Base-by-base conservation (phyloP, 2,329 filamentous ascomycete genomes). In the Penicillium sp. region DNA sequence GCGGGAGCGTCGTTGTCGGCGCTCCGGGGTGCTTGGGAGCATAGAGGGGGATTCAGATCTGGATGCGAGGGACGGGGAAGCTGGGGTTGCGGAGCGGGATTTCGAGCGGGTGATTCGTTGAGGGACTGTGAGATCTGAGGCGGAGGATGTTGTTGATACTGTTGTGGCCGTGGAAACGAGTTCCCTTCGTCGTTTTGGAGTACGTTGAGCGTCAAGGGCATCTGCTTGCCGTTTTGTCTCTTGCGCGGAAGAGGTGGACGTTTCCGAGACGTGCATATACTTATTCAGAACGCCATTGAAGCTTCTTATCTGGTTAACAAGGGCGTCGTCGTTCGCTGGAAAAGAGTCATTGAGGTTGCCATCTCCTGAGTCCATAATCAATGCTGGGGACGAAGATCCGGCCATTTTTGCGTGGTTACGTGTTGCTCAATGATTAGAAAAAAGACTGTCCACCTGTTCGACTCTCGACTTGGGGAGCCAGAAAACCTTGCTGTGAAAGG, bases 201-300 rank as follows among this genome's bases (percentile, higher is more conserved):
- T 64, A n/a, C 58, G 26, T 1, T 47, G 62, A 5, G 13, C 26
- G 1, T 61, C 26, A 38, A 26, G 23, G 15, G 41, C 31, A 41
- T 58, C 55, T 49, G 35, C 29, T 30, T 47, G 59, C 54, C 19
- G 55, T 58, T 55, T 56, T 21, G 56, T 29, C 30, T 45, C 47
- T 52, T 44, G 17, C 35, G 46, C 60, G 11, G 56, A 26, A 23
- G 31, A 49, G 35, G 58, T 59, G 26, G 44, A 48, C 5, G 55
- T 55, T 23, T 58, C 54, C 35, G 65, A 60, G 0, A 60, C 50
- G 58, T 79, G 75, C 1, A 76, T 63, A 48, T 71, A 79, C 64
- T 73, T 70, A 35, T 73, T 72, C 7, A 79, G 65, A 17, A 62
- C 66, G 15, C 77, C 77, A 48, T 78, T 70, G 62, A 79, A 79